phyloP scores from a whole-genome alignment of 2,329 filamentous ascomycete genomes.

The Exophiala viscosa region DNA sequence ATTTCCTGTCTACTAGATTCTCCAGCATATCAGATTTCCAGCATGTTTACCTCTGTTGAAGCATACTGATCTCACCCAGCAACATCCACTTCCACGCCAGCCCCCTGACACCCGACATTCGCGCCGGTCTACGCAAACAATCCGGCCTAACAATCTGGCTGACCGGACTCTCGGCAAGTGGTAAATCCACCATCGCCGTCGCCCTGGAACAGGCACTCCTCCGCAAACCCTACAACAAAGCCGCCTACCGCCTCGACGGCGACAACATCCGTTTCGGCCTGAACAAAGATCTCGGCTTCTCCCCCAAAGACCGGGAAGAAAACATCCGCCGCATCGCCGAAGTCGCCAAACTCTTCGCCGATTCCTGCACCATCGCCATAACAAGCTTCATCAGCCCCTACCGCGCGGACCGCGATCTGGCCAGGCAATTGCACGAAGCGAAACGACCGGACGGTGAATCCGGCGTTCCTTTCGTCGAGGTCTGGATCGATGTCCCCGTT shows the following conservation, averaged over 20 bases:
- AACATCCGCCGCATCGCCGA: slow-evolving; percentile 97
- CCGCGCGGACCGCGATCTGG: slow-evolving; percentile 76
- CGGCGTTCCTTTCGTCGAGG: slow-evolving; percentile 83
- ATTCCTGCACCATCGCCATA: slow-evolving; percentile 79
- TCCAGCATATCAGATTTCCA: neutral
- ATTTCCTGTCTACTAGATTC: too few relatives aligned
- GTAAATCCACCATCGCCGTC: slow-evolving; percentile 95
- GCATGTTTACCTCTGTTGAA: slow-evolving; percentile 3
- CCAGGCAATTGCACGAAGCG: slow-evolving; percentile 72
- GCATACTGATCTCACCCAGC: slow-evolving; percentile 26
- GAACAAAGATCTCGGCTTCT: slow-evolving; percentile 96
- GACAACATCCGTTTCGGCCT: slow-evolving; percentile 98
- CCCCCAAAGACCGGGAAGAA: slow-evolving; percentile 88
- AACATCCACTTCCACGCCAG: slow-evolving; percentile 48
- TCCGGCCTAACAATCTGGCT: slow-evolving; percentile 95
- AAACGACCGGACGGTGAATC: slow-evolving; percentile 55
- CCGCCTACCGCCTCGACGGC: slow-evolving; percentile 90
- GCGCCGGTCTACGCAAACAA: slow-evolving; percentile 62
- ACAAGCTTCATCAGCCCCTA: slow-evolving; percentile 98
- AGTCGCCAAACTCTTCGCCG: slow-evolving; percentile 95
- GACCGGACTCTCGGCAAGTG: slow-evolving; percentile 90
- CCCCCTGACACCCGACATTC: slow-evolving; percentile 41
- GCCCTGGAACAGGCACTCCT: slow-evolving; percentile 96
- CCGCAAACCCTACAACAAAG: slow-evolving; percentile 63
- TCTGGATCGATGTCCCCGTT: slow-evolving; percentile 86